phyloP scores from a whole-genome alignment of 148 eudicot genomes.

The Rhododendron vialii region DNA sequence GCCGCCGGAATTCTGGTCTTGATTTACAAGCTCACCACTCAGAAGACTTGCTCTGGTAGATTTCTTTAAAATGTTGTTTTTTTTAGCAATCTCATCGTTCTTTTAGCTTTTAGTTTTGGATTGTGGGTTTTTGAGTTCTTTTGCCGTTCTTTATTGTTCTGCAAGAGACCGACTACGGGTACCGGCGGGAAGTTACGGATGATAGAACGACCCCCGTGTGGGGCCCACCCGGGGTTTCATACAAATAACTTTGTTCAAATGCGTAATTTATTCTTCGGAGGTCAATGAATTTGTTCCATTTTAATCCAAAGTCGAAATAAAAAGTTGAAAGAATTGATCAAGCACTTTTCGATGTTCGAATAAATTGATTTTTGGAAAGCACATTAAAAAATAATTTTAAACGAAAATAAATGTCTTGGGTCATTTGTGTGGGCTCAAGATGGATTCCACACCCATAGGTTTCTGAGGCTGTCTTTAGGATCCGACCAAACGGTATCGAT shows the following conservation, averaged over 20 bases:
- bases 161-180: neutral
- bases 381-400: too few relatives aligned
- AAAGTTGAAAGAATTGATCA: neutral
- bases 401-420: too few relatives aligned
- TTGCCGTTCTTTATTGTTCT: neutral
- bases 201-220: neutral
- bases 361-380: too few relatives aligned
- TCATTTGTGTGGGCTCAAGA: neutral
- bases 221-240: neutral
- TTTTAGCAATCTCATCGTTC: neutral
- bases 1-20: constrained; percentile 62
- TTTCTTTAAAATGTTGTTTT: neutral
- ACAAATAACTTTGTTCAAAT: neutral
- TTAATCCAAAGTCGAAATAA: too few relatives aligned
- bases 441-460: too few relatives aligned
- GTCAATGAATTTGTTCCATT: neutral
- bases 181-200: neutral
- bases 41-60: constrained; percentile 72
- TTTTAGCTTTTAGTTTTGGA: neutral
- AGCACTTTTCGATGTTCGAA: neutral
- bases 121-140: neutral
- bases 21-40: constrained; percentile 69
- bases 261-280: neutral
- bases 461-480: too few relatives aligned
- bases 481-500: too few relatives aligned